These are phyloP conservation scores for Trichaptum fuscoviolaceum DNA, from an alignment of 768 basidiomycete species.

Conservation along the genomic window DNA sequence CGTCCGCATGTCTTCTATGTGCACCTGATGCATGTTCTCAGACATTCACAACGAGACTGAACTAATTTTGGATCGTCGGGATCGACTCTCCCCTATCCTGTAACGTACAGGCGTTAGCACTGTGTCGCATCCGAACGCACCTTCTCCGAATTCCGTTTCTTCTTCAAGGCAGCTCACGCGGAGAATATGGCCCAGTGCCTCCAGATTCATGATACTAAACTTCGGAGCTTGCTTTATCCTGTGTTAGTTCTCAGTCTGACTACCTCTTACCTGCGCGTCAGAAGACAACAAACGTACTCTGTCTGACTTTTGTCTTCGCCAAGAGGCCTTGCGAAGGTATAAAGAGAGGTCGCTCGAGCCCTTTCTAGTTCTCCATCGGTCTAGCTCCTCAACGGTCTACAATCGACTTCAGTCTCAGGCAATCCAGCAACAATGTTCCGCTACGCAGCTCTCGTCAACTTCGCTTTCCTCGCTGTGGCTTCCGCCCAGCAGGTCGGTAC, in stretches of 20 bases:
- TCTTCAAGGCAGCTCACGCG: background rate
- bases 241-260: background rate
- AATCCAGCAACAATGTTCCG: slow-evolving; percentile 22
- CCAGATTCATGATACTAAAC: background rate
- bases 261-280: background rate
- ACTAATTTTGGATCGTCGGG: background rate
- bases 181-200: background rate
- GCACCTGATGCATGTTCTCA: background rate
- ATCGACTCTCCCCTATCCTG: background rate
- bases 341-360: background rate
- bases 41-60: background rate
- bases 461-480: slow-evolving; percentile 32
- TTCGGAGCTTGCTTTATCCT: background rate
- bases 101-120: background rate
- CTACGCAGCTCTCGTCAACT: slow-evolving; percentile 22
- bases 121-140: background rate
- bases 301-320: background rate
- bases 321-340: background rate
- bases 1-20: background rate
- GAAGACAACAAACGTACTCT: background rate
- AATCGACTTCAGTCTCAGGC: background rate
- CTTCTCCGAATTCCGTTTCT: background rate
- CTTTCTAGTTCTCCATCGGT: background rate
- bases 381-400: slow-evolving; percentile 1
- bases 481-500: slow-evolving; percentile 50